These are phyloP conservation scores for Kalmusia sp. DNA, from an alignment of 2,329 filamentous ascomycete species.

Conservation along the genomic window DNA sequence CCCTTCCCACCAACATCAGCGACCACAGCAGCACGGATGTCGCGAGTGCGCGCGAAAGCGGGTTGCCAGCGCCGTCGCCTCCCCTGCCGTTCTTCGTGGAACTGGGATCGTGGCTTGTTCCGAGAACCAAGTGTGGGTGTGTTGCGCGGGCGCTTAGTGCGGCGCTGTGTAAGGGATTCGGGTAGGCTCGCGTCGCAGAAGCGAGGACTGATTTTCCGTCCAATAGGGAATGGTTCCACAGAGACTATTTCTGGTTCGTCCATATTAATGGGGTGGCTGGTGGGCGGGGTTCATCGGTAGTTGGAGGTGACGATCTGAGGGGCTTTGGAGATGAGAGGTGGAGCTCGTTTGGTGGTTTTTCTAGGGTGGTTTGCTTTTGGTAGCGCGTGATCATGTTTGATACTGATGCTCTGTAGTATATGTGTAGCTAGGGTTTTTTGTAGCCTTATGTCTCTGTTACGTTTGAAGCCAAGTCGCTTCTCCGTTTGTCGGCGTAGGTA, in stretches of 20 bases:
- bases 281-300: background rate
- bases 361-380: too few species aligned
- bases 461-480: too few species aligned
- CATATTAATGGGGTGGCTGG: background rate
- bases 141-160: slow-evolving; percentile 1
- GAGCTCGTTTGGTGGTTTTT: too few species aligned
- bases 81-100: too few species aligned
- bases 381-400: too few species aligned
- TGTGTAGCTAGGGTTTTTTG: too few species aligned
- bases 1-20: background rate
- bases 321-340: too few species aligned
- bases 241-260: background rate
- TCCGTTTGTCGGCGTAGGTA: too few species aligned
- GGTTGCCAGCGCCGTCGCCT: too few species aligned
- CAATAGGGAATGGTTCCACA: background rate
- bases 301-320: background rate
- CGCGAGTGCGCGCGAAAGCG: too few species aligned
- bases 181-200: background rate
- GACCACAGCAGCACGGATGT: background rate
- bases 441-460: too few species aligned
- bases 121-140: background rate
- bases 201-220: background rate
- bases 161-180: background rate
- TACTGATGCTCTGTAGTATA: too few species aligned
- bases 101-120: background rate